Base-by-base conservation (phyloP, 345 rosid genomes). In the Eucalyptus guilfoylei region DNA sequence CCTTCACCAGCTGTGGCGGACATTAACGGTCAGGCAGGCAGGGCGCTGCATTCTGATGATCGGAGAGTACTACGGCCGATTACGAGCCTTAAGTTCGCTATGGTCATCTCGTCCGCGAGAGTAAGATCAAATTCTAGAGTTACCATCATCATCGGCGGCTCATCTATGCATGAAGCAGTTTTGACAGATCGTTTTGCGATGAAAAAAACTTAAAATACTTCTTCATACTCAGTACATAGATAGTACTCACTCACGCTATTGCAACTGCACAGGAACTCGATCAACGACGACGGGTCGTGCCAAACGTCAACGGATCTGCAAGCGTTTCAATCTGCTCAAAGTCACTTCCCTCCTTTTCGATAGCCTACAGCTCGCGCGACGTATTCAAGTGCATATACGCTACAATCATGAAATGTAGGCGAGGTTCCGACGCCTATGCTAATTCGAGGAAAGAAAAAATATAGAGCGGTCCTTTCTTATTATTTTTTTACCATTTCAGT, bases 71-170 rank as follows among this genome's bases (percentile, higher is more conserved):
- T 93, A 94, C 16, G 96, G 95, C 8, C 94, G 99, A 62, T 90
- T 98, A 80, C 94, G 98, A 72, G 99, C 99, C 16, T 95, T 98
- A 80, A 97, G 98, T 72, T 95, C 99, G 32, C 94, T 98, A 24
- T 97, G 99, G 99, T 91, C 94, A 14, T 95, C 99, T 83, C 98
- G 98, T 87, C 98, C 99, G 19, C 91, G 97, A 92, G 99, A 96
- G 83, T 76, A 76, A 76, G 83, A 76, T 37, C 47, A 37, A 76
- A 76, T 37, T 37, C 83, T 12, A 11, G 42, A 37, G 14, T 21
- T 23, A 76, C 47, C 23, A 3, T 72, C 11, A 19, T 19, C 24
- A 37, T 17, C 9, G 24, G 81, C 45, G 10, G 62, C 62, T 55
- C 12, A 17, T 55, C 26, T 9, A 37, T 72, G 80, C 26, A 37